Evolutionary conservation across 2,329 filamentous ascomycete genomes (phyloP).

Genomic region (Samsoniella hepiali): DNA sequence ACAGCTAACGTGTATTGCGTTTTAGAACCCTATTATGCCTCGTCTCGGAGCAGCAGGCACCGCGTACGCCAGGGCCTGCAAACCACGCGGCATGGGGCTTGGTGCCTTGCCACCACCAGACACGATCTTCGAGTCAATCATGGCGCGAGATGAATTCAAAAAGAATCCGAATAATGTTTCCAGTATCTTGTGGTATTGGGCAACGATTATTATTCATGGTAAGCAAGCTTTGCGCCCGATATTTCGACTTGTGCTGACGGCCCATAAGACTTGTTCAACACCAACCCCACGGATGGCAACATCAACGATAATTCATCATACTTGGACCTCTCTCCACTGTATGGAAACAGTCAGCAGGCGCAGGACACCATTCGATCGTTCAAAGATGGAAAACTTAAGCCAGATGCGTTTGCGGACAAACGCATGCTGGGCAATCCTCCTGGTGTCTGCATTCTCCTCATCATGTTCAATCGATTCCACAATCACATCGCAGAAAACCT

Average conservation of each 20-base stretch:
- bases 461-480: constrained; percentile 84
- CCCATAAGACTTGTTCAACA: constrained; percentile 64
- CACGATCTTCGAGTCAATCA: constrained; percentile 59
- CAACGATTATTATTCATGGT: constrained; percentile 71
- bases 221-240: constrained; percentile 17
- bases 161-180: constrained; percentile 70
- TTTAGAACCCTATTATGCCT: constrained; percentile 61
- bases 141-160: constrained; percentile 49
- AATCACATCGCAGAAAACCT: constrained; percentile 80
- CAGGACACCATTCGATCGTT: constrained; percentile 67
- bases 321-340: constrained; percentile 68
- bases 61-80: constrained; percentile 63
- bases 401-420: constrained; percentile 69
- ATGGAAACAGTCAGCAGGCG: constrained; percentile 65
- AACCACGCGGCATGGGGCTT: constrained; percentile 55
- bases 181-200: constrained; percentile 69
- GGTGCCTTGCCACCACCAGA: constrained; percentile 66
- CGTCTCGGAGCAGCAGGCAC: constrained; percentile 64
- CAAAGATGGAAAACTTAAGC: constrained; percentile 67
- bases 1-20: neutral
- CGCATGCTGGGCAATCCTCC: constrained; percentile 68
- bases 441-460: constrained; percentile 65
- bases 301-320: constrained; percentile 68
- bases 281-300: constrained; percentile 57
- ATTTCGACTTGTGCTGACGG: neutral